Conservation (phyloP, 2,329 filamentous ascomycete genomes). For the Pyrenophora teres region DNA sequence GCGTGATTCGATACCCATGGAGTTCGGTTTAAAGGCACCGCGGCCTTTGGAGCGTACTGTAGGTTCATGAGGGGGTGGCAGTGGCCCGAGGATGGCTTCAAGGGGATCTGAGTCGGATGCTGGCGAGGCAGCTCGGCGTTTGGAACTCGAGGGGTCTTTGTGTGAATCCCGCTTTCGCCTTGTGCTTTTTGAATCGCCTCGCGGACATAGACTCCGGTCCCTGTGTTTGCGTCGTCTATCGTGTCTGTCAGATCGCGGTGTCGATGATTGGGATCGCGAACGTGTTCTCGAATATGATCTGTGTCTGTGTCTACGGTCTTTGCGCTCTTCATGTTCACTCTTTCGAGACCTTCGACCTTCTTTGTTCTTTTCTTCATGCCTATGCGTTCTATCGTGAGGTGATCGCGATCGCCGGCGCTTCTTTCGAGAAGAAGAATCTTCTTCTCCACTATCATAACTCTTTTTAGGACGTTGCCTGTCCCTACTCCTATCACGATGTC, state of each 20-base stretch:
- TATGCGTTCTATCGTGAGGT: slow-evolving; percentile 13
- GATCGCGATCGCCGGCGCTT: slow-evolving; percentile 27
- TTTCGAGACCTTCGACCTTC: slow-evolving; percentile 13
- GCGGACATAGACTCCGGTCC: slow-evolving; percentile 22
- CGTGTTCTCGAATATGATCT: slow-evolving; percentile 23
- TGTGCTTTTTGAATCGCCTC: neutral
- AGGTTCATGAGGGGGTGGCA: slow-evolving; percentile 57
- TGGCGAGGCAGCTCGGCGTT: slow-evolving; percentile 16
- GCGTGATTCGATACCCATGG: slow-evolving; percentile 73
- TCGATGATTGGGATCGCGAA: slow-evolving; percentile 27
- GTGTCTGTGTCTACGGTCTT: slow-evolving; percentile 15
- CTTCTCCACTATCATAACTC: slow-evolving; percentile 18
- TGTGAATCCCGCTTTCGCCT: neutral
- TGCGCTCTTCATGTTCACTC: slow-evolving; percentile 11
- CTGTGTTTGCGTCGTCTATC: slow-evolving; percentile 13
- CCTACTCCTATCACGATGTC: slow-evolving; percentile 19
- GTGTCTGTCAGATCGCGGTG: slow-evolving; percentile 19
- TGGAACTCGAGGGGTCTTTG: neutral
- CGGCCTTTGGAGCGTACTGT: slow-evolving; percentile 48
- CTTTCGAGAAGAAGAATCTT: slow-evolving; percentile 12
- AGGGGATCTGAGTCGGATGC: slow-evolving; percentile 69
- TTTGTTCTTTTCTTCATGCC: slow-evolving; percentile 14
- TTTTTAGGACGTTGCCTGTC: slow-evolving; percentile 22
- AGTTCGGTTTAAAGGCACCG: slow-evolving; percentile 36
- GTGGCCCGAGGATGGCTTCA: slow-evolving; percentile 76